Evolutionary conservation across 108 stramenopile species (phyloP), one percentile per base, ranked within the genome.

Genomic region (Skeletonema grethae): DNA sequence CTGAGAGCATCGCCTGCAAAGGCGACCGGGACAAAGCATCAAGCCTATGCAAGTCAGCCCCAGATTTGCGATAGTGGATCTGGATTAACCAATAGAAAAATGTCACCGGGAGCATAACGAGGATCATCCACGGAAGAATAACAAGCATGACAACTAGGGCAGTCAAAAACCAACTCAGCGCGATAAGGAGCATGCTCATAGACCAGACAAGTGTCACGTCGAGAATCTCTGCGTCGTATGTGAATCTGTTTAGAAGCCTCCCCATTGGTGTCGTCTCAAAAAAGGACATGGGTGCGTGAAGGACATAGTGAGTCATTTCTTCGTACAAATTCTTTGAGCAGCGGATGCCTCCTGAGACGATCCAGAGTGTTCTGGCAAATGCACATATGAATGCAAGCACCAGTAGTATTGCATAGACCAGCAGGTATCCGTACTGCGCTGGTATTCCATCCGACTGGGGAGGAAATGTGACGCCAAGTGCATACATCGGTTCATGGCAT

Each of bases 181-280:
- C 70, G 39, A 88, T 91, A 50, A 94, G 77, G 15, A 91, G 76
- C 67, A 90, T 81, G 15, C 85, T 86, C 84, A 92, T 95, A 16
- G 75, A 75, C 73, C 88, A 81, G 29, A 90, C 86, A 15, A 95
- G 70, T 0, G 86, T 83, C 15, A 91, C 72, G 67, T 95, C 94
- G 28, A 91, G 75, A 53, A 92, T 89, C 66, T 97, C 90, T 10
- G 88, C 82, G 74, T 98, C 97, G 73, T 93, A 96, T 8, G 94
- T 93, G 75, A 99, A 97, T 20, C 98, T 85, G 71, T 95, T 97
- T 25, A 96, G 65, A 43, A 98, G 88, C 15, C 98, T 87, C 25
- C 98, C 98, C 70, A 96, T 82, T 3, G 97, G 97, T 8, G 92
- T 96, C 3, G 95, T 92, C 73, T 99, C 97, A 73, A 98, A 99